These are phyloP conservation scores for Clarireedia hainanense DNA, from an alignment of 2,329 filamentous ascomycete genomes.

Conservation along the genomic window DNA sequence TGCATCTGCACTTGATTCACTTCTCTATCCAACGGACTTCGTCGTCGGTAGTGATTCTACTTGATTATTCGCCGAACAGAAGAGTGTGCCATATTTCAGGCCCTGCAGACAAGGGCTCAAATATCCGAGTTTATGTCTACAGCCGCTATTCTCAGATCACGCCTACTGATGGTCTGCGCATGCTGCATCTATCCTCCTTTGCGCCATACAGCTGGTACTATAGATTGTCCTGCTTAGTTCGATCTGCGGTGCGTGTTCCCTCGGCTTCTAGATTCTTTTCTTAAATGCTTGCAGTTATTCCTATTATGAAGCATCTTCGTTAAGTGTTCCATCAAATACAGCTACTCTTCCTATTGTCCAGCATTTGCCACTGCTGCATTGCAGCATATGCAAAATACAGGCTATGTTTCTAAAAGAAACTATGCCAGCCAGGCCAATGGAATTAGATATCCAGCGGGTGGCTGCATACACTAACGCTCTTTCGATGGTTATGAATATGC, in stretches of 20 bases:
- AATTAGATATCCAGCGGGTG: neutral
- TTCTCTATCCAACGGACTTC: too few species aligned
- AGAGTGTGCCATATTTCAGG: neutral
- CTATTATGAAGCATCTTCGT: neutral
- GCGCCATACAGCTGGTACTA: slow-evolving; percentile 4
- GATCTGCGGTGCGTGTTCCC: neutral
- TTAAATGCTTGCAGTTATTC: neutral
- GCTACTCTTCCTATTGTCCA: neutral
- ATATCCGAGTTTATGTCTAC: too few species aligned
- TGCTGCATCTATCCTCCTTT: neutral
- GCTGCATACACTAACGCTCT: too few species aligned
- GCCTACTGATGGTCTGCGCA: neutral
- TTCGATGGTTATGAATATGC: neutral
- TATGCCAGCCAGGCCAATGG: slow-evolving; percentile 14
- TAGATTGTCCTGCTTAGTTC: slow-evolving; percentile 2
- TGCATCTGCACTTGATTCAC: too few species aligned
- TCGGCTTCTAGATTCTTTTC: neutral
- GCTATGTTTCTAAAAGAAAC: neutral
- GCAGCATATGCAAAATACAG: neutral
- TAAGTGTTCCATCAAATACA: neutral
- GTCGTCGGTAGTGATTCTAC: too few species aligned
- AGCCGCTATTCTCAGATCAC: neutral
- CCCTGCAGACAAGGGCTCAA: neutral
- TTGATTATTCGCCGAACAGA: too few species aligned
- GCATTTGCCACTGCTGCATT: neutral